phyloP scores from a whole-genome alignment of 2,329 filamentous ascomycete genomes.

The Mollisia scopiformis region DNA sequence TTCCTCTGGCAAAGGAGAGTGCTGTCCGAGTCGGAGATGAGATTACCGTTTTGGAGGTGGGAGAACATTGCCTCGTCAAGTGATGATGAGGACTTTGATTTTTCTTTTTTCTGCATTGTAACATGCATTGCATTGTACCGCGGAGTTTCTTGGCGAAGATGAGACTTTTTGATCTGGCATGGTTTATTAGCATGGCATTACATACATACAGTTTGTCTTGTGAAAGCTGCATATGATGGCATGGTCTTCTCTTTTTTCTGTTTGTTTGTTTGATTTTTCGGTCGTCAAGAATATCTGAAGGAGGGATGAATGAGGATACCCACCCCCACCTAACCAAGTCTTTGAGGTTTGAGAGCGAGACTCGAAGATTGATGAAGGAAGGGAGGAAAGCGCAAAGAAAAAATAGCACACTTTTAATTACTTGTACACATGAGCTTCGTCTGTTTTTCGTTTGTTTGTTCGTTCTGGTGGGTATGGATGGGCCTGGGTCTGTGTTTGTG shows the following conservation, averaged over 20 bases:
- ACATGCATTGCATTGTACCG: neutral
- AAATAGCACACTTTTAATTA: neutral
- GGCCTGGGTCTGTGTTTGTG: neutral
- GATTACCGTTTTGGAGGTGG: constrained; percentile 49
- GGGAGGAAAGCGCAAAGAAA: neutral
- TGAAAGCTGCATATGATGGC: neutral
- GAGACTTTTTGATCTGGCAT: neutral
- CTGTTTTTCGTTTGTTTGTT: neutral
- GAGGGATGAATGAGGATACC: constrained; percentile 1
- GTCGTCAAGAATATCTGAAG: neutral
- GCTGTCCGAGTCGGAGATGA: constrained; percentile 60
- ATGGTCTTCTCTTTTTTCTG: neutral
- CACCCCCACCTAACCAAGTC: no score
- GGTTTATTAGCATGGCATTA: neutral
- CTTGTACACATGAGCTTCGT: neutral
- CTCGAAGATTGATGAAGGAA: neutral
- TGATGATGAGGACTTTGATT: constrained; percentile 16
- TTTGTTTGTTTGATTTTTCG: neutral
- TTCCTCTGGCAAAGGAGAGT: constrained; percentile 51
- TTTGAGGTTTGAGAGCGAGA: neutral
- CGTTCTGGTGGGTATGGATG: no score
- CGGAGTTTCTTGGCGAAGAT: neutral
- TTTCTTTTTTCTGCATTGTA: neutral
- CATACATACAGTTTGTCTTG: neutral
- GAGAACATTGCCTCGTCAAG: constrained; percentile 29